phyloP scores from a whole-genome alignment of 345 rosid genomes.

The Linum trigynum region DNA sequence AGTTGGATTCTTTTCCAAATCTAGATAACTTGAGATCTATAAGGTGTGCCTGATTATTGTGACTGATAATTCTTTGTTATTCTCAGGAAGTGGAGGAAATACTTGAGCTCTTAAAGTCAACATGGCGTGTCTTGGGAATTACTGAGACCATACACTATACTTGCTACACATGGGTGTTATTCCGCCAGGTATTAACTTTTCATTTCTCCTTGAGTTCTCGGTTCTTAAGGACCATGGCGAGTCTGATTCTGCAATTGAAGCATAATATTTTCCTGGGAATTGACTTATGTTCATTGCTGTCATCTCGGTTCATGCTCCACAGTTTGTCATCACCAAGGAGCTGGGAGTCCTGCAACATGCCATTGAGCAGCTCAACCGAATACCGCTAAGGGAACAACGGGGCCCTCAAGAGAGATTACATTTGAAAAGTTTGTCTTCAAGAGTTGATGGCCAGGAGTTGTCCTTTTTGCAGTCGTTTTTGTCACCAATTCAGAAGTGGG shows the following conservation, averaged over 20 bases:
- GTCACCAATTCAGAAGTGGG: slow-evolving; percentile 86
- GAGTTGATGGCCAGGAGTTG: slow-evolving; percentile 54
- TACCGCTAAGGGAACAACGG: slow-evolving; percentile 83
- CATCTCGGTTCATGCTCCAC: slow-evolving; percentile 27
- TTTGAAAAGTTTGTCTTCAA: slow-evolving; percentile 62
- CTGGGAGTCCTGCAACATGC: slow-evolving; percentile 71
- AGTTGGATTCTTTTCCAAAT: neutral
- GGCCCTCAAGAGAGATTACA: slow-evolving; percentile 97
- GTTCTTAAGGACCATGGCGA: neutral
- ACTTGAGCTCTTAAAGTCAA: slow-evolving; percentile 89
- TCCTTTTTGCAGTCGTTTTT: slow-evolving; percentile 79
- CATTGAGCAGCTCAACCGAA: slow-evolving; percentile 75
- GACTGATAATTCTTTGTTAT: neutral
- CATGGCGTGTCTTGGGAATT: slow-evolving; percentile 93
- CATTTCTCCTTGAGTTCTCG: neutral
- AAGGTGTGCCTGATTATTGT: neutral
- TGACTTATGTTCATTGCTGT: neutral
- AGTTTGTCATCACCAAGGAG: slow-evolving; percentile 80
- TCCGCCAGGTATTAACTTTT: slow-evolving; percentile 68
- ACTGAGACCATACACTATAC: slow-evolving; percentile 92
- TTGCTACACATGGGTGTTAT: slow-evolving; percentile 83
- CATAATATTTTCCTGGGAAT: neutral
- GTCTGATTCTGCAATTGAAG: neutral
- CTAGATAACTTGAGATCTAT: neutral
- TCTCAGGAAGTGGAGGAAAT: slow-evolving; percentile 93